Conservation (phyloP, 2,329 filamentous ascomycete species). For the Xylaria sp. region DNA sequence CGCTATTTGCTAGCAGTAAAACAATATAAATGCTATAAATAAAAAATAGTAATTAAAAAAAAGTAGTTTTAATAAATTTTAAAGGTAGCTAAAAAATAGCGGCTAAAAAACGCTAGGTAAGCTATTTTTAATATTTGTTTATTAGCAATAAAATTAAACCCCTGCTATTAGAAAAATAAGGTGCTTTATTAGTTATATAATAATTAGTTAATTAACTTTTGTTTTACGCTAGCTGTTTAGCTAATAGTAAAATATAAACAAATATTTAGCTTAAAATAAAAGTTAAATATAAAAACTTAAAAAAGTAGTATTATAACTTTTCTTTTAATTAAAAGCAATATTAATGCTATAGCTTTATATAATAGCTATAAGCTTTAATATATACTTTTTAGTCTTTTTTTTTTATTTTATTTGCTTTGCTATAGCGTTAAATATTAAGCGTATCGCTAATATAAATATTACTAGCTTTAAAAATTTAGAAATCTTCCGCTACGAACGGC, state of each 20-base stretch:
- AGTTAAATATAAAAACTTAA: neutral
- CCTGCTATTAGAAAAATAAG: neutral
- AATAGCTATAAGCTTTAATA: neutral
- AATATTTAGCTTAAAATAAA: no score
- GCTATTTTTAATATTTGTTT: neutral
- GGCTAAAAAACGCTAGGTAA: neutral
- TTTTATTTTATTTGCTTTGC: neutral
- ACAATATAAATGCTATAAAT: no score
- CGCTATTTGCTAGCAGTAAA: no score
- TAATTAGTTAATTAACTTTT: neutral
- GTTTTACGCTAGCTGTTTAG: neutral
- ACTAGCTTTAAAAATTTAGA: neutral
- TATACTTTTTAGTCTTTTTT: neutral
- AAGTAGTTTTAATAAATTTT: no score
- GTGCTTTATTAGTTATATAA: neutral
- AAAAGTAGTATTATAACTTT: neutral
- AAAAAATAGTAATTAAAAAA: neutral
- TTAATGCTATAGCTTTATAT: neutral
- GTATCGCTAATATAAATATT: neutral
- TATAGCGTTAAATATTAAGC: neutral
- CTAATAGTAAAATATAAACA: no score
- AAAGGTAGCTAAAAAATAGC: no score
- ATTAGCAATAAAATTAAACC: neutral
- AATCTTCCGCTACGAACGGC: constrained; percentile 3
- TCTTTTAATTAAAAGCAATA: neutral